Evolutionary conservation across 2,329 filamentous ascomycete species (phyloP), one percentile per base, ranked within the genome.

Genomic region (Mycosphaerella arachidis): DNA sequence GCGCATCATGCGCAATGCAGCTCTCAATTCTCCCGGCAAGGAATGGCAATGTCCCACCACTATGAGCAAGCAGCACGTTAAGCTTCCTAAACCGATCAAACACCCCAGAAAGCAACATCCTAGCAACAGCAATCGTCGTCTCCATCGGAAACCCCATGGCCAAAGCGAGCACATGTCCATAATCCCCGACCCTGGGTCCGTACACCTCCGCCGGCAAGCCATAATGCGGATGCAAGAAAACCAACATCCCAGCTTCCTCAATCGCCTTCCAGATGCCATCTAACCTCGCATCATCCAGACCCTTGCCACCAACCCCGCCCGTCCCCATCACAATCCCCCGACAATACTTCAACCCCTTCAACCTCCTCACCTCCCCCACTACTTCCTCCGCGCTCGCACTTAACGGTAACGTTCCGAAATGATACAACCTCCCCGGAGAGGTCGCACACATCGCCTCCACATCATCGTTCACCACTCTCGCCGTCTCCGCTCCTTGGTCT

Each of bases 161-260:
- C 0, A 97, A 79, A 0, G 92, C 90, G 2, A 97, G 80, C 0
- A 96, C 91, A 72, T 96, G 92, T 0, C 92, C 92, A 71, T 95
- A 96, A 33, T 83, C 81, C 61, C 88, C 86, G 0, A 84, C 84
- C 7, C 88, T 80, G 0, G 89, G 84, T 0, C 92, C 92, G 76
- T 90, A 96, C 3, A 95, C 90, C 8, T 86, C 83, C 60, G 84
- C 83, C 0, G 91, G 92, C 2, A 97, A 82, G 1, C 92, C 92
- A 72, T 97, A 96, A 75, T 97, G 92, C 30, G 92, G 92, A 74
- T 97, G 92, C 55, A 97, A 75, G 77, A 97, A 97, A 53, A 96
- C 79, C 27, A 89, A 79, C 35, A 91, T 79, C 7, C 79, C 74
- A 0, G 84, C 83, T 45, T 83, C 81, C 46, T 90, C 84, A 1